These are phyloP conservation scores for Erodium texanum DNA, from an alignment of 441 rosid species.

Conservation along the genomic window DNA sequence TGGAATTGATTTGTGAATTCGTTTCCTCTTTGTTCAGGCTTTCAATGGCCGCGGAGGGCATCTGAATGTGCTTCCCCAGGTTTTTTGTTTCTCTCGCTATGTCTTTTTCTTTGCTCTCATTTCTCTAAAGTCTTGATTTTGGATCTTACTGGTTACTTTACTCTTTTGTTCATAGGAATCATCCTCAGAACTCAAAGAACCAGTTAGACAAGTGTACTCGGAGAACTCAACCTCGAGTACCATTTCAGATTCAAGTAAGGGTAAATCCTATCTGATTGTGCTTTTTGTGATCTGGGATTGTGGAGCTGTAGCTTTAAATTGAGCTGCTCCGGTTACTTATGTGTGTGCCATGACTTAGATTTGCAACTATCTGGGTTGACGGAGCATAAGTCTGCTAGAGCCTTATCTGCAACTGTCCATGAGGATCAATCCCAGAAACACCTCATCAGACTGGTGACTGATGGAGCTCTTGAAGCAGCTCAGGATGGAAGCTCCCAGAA, in stretches of 20 bases:
- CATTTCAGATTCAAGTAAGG: neutral
- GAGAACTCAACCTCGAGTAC: slow-evolving; percentile 21
- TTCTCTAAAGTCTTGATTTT: slow-evolving; percentile 10
- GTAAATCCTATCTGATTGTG: neutral
- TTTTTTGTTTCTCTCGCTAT: neutral
- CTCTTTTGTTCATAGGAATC: slow-evolving; percentile 36
- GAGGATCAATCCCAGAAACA: slow-evolving; percentile 28
- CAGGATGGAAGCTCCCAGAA: slow-evolving; percentile 5
- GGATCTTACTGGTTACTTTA: slow-evolving; percentile 8
- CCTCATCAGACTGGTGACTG: slow-evolving; percentile 46
- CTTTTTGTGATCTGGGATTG: neutral
- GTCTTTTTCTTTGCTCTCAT: neutral
- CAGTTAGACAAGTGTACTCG: slow-evolving; percentile 44
- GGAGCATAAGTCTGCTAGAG: slow-evolving; percentile 59
- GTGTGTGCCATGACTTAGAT: slow-evolving; percentile 15
- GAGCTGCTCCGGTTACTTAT: neutral
- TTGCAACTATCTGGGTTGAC: slow-evolving; percentile 23
- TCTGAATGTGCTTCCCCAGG: slow-evolving; percentile 59
- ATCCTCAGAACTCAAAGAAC: slow-evolving; percentile 34
- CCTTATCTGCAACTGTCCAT: slow-evolving; percentile 45
- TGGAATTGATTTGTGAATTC: neutral
- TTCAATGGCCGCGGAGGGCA: slow-evolving; percentile 37
- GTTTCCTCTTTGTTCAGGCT: slow-evolving; percentile 31
- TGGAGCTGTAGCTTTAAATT: neutral
- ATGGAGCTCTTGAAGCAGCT: slow-evolving; percentile 12